A percentile compares a stretch with the other conserved stretches of the same genome.
Evolutionary conservation across 108 stramenopile genomes (phyloP).

Genomic region (Stephanodiscus minutulus): DNA sequence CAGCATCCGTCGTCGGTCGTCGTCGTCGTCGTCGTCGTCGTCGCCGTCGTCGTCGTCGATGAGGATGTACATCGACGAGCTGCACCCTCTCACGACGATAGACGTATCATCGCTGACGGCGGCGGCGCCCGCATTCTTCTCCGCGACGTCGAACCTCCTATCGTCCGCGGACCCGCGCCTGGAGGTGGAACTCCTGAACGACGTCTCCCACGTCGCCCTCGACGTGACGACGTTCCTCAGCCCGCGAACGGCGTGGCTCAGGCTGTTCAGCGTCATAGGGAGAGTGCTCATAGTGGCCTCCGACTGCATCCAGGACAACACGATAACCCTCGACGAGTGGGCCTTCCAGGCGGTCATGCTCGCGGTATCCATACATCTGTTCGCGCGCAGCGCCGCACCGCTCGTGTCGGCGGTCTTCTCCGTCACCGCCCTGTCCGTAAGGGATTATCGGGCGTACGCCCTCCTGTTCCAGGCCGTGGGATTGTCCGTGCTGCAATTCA

Average conservation of each 20-base stretch:
- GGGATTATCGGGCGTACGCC: slow-evolving; percentile 42
- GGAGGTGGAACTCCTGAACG: slow-evolving; percentile 43
- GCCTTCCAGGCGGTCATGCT: slow-evolving; percentile 43
- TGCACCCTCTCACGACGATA: not conserved
- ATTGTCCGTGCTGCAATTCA: slow-evolving; percentile 46
- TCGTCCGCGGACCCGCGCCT: slow-evolving; percentile 45
- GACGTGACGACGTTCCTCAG: slow-evolving; percentile 18
- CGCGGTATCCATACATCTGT: slow-evolving; percentile 23
- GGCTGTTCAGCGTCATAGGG: slow-evolving; percentile 40
- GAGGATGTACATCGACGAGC: too few species aligned
- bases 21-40: too few species aligned
- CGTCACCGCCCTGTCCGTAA: slow-evolving; percentile 19
- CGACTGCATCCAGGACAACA: not conserved
- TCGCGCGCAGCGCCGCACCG: slow-evolving; percentile 32
- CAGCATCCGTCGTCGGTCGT: too few species aligned
- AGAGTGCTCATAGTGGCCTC: slow-evolving; percentile 28
- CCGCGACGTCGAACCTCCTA: slow-evolving; percentile 5
- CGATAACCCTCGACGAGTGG: slow-evolving; percentile 45
- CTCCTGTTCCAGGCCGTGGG: slow-evolving; percentile 33
- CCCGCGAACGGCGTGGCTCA: slow-evolving; percentile 37
- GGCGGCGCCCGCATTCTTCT: not conserved
- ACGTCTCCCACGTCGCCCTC: slow-evolving; percentile 35
- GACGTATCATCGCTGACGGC: not conserved
- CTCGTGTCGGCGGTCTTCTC: slow-evolving; percentile 20
- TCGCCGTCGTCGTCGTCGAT: too few species aligned